phyloP scores from a whole-genome alignment of 176 grass and related monocot species.

The Carex kokanica region DNA sequence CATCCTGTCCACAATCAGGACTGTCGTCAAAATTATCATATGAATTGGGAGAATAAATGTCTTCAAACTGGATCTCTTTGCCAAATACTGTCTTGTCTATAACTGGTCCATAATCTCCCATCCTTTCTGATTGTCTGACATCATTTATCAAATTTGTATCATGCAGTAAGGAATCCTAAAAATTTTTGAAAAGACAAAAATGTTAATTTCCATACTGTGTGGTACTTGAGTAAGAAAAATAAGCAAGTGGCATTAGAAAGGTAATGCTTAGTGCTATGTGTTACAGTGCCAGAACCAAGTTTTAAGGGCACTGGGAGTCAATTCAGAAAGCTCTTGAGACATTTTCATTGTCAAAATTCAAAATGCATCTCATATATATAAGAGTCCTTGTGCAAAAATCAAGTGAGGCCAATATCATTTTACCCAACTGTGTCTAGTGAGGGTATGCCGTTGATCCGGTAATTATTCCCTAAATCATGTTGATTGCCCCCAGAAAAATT shows the following conservation, averaged over 20 bases:
- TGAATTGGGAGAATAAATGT: conserved; percentile 13
- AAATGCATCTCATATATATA: not conserved
- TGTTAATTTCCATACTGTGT: not conserved
- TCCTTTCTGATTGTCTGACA: not conserved
- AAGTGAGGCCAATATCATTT: not conserved
- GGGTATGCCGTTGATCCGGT: not conserved
- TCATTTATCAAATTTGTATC: not conserved
- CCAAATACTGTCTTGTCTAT: not conserved
- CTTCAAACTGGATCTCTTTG: conserved; percentile 16
- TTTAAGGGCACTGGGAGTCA: not conserved
- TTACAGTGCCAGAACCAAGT: not conserved
- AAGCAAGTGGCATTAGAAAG: not conserved
- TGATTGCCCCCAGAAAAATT: not conserved
- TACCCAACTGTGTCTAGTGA: not conserved
- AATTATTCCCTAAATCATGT: not conserved
- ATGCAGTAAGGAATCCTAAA: conserved; percentile 14
- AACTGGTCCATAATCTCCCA: not conserved
- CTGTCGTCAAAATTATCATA: not conserved
- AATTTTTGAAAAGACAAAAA: conserved; percentile 6
- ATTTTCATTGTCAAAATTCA: not conserved
- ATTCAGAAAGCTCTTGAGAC: not conserved
- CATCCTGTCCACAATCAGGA: conserved; percentile 11
- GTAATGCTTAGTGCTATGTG: not conserved
- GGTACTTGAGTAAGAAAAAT: not conserved
- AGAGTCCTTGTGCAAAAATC: not conserved